Base-by-base conservation (phyloP, 345 rosid genomes). In the Abelmoschus esculentus region DNA sequence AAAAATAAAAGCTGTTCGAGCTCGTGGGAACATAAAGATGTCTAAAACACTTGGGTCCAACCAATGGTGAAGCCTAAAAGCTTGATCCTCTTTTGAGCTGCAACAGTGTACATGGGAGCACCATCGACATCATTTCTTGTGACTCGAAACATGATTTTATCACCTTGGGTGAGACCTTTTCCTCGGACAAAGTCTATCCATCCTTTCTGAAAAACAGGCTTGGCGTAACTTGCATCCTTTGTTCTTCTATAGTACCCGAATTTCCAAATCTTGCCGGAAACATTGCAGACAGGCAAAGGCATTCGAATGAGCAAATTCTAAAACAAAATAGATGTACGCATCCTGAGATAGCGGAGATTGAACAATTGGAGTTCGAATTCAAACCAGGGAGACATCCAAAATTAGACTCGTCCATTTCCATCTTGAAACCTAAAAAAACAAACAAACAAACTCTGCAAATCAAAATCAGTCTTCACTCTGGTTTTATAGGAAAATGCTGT, bases 81-180 rank as follows among this genome's bases (percentile, higher is more conserved):
- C 17, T 0, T 1, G 4, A 62, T 2, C 49, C 11, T 61, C 19
- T 40, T 62, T 63, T 63, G 67, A 9, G 50, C 67, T 63, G 67
- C 55, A 26, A 65, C 26, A 2, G 52, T 18, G 31, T 63, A 63
- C 6, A 14, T 40, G 0, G 52, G 32, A 3, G 52, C 52, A 42
- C 67, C 52, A 5, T 40, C 6, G 3, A 7, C 29, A 42, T 17
- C 67, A 19, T 63, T 63, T 42, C 4, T 8, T 19, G 40, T 17
- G 5, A 40, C 67, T 63, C 67, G 52, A 19, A 63, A 63, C 31
- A 63, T 63, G 26, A 63, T 63, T 42, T 42, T 40, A 63, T 63
- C 67, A 19, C 52, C 52, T 2, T 17, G 32, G 0, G 0, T 19
- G 9, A 63, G 67, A 40, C 9, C 0, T 40, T 63, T 63, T 0